phyloP scores from a whole-genome alignment of 495 filamentous ascomycete genomes.

The Aspergillus cavernicola region DNA sequence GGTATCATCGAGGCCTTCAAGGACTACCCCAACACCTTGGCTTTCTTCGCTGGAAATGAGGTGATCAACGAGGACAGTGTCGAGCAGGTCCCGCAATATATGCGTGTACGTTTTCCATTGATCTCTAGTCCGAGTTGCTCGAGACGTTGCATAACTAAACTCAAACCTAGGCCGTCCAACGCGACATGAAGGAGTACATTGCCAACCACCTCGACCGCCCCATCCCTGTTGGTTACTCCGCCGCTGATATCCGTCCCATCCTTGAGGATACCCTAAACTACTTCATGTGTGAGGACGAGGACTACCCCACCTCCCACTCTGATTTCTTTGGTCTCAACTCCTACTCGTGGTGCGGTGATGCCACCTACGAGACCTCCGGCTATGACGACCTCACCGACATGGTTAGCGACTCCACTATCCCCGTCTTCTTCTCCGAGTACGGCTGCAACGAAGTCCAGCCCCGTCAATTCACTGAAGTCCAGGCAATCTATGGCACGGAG shows the following conservation, averaged over 20 bases:
- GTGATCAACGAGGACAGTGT: conserved; percentile 69
- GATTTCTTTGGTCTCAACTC: conserved; percentile 95
- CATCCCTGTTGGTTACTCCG: conserved; percentile 91
- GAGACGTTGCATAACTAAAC: neutral
- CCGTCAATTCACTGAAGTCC: conserved; percentile 79
- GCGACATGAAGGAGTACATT: conserved; percentile 87
- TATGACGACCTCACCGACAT: conserved; percentile 69
- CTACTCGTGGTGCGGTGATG: conserved; percentile 90
- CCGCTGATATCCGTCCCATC: conserved; percentile 80
- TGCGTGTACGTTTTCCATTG: conserved; percentile 30
- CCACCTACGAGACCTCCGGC: conserved; percentile 62
- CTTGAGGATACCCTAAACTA: conserved; percentile 79
- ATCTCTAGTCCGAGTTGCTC: neutral
- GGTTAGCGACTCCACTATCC: conserved; percentile 70
- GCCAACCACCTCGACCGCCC: conserved; percentile 60
- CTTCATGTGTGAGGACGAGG: conserved; percentile 72
- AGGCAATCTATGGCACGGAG: conserved; percentile 69
- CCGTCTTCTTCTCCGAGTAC: conserved; percentile 95
- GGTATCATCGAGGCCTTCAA: conserved; percentile 93
- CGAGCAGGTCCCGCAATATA: conserved; percentile 36
- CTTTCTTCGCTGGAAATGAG: conserved; percentile 92
- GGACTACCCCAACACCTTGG: conserved; percentile 84
- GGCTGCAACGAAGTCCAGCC: conserved; percentile 84
- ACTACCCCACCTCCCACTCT: conserved; percentile 59
- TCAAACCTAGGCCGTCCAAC: conserved; percentile 58